Conservation (phyloP, 2,329 filamentous ascomycete genomes). For the Allantophomopsis lycopodina region DNA sequence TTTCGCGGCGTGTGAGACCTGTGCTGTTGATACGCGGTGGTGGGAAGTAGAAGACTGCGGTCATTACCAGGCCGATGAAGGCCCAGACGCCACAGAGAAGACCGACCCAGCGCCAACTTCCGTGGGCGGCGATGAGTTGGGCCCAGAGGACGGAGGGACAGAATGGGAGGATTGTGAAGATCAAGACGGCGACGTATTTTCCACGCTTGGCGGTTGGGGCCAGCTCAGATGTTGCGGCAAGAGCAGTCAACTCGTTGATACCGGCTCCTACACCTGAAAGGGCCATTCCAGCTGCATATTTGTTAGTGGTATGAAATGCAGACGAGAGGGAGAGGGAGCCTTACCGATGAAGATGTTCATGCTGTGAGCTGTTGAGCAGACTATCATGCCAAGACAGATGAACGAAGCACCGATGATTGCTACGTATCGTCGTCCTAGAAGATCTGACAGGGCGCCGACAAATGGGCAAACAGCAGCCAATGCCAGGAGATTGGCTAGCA, state of each 20-base stretch:
- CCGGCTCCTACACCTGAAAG: slow-evolving; percentile 52
- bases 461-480: slow-evolving; percentile 9
- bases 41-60: slow-evolving; percentile 36
- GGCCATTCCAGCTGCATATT: slow-evolving; percentile 26
- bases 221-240: slow-evolving; percentile 55
- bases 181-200: slow-evolving; percentile 43
- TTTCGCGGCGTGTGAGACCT: slow-evolving; percentile 21
- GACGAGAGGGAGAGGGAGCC: slow-evolving; percentile 1
- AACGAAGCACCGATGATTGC: slow-evolving; percentile 5
- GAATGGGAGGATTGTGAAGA: slow-evolving; percentile 48
- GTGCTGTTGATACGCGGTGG: slow-evolving; percentile 28
- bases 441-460: slow-evolving; percentile 9
- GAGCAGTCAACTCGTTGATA: slow-evolving; percentile 53
- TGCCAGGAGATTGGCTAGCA: slow-evolving; percentile 5
- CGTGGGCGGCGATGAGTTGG: slow-evolving; percentile 35
- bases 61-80: slow-evolving; percentile 33
- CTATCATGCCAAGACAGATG: slow-evolving; percentile 6
- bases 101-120: slow-evolving; percentile 38
- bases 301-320: neutral
- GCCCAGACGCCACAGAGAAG: slow-evolving; percentile 37
- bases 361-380: slow-evolving; percentile 6
- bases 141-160: slow-evolving; percentile 45
- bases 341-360: slow-evolving; percentile 43
- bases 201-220: slow-evolving; percentile 50
- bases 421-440: slow-evolving; percentile 7